Base-by-base conservation (phyloP, 179 eudicot species). In the Sideroxylon spinosum region DNA sequence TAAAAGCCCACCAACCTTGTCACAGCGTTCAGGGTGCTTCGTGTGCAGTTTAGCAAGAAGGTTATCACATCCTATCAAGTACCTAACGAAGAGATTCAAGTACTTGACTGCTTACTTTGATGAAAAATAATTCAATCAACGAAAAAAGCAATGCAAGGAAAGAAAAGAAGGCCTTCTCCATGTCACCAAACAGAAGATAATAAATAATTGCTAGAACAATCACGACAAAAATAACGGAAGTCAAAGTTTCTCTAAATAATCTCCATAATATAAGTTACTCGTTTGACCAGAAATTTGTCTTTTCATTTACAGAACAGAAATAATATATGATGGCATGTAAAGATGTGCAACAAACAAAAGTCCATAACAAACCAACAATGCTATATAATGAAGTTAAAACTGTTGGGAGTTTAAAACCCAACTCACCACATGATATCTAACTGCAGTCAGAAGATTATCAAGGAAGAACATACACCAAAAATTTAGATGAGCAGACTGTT, bases 1-100 rank as follows among this genome's bases (percentile, higher is more conserved):
- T 73, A 95, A 79, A 83, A 95, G 90, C 57, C 96, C 98, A 68
- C 99, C 99, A 70, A 95, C 99, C 87, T 93, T 95, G 86, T 95
- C 97, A 85, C 98, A 95, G 37, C 92, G 83, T 83, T 91, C 92
- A n/a, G 99, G 98, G 78, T 93, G 86, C 72, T 86, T 90, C 16
- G 99, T 95, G 81, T 95, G 99, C 84, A 93, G 62, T 80, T 88
- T 81, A 72, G 97, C 98, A 77, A 95, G 98, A 82, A 93, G 79
- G 81, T 95, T 95, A 82, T 93, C 97, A 73, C 99, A 95, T 61
- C 99, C 99, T 78, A 95, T 86, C 84, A 95, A 86, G 87, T 95
- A 95, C 86, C 99, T 95, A 84, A 13, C 46, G 25, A 74, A 61
- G 80, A 82, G 79, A 48, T 71, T 14, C 44, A 37, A 37, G 44